A percentile compares a stretch with the other conserved stretches of the same genome.
phyloP scores from a whole-genome alignment of 2,329 filamentous ascomycete species.

The Phyllosticta ampelicida region DNA sequence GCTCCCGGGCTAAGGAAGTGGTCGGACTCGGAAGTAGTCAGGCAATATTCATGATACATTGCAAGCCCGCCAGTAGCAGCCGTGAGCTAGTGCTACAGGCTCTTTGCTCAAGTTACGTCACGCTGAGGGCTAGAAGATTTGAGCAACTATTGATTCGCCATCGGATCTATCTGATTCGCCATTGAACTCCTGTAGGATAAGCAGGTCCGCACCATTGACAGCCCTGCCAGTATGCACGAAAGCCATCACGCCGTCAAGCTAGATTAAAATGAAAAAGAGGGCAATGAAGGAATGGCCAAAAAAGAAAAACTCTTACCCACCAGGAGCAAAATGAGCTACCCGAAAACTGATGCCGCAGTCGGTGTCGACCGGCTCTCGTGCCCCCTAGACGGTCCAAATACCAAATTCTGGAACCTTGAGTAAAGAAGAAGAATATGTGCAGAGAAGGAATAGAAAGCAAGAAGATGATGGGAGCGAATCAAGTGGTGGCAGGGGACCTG shows the following conservation, averaged over 20 bases:
- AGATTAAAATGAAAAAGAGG: background rate
- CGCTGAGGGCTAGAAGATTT: background rate
- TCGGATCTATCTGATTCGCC: background rate
- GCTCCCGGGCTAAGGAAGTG: too few relatives aligned
- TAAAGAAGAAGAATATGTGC: background rate
- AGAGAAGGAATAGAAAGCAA: background rate
- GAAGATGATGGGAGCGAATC: background rate
- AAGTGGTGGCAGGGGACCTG: background rate
- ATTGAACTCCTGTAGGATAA: background rate
- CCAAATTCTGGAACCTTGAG: background rate
- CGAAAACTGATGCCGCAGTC: background rate
- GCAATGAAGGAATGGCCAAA: background rate
- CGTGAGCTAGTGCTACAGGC: background rate
- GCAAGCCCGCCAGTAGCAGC: too few relatives aligned
- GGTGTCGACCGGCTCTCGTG: background rate
- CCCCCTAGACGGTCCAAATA: too few relatives aligned
- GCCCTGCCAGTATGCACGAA: background rate
- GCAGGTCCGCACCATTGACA: too few relatives aligned
- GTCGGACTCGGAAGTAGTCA: too few relatives aligned
- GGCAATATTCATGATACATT: too few relatives aligned
- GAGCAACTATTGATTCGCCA: background rate
- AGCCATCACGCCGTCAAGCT: background rate
- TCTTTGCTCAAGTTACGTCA: background rate
- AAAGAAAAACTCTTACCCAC: background rate
- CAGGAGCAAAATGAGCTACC: background rate